Base-by-base conservation (phyloP, 768 basidiomycete genomes). In the Clitopilus passeckerianus region DNA sequence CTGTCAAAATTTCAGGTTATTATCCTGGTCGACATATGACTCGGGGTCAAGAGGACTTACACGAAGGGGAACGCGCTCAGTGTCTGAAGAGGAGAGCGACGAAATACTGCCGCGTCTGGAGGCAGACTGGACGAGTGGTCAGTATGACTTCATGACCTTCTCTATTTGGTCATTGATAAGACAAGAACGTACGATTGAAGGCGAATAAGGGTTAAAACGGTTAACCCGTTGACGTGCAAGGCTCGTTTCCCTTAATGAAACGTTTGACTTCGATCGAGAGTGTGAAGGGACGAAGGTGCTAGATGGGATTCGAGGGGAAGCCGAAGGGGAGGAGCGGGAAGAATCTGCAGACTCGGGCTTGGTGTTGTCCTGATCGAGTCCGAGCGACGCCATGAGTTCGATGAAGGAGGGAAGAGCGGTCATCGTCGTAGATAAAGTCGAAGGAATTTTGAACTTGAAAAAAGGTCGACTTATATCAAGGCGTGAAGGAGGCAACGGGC, bases 351-450 rank as follows among this genome's bases (percentile, higher is more conserved):
- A 64, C 66, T 65, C 73, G 53, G 74, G 65, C 23, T 69, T 64
- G 54, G 60, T 64, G 61, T 66, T 62, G 55, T 69, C 62, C 53
- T 74, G 71, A 57, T 89, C 84, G 71, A 93, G 79, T 63, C 89
- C 91, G 65, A 93, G 78, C 61, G 91, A 84, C 62, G 84, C 84
- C 90, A 93, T 91, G 70, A 93, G 88, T 75, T 92, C 86, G 60
- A 91, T 86, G 71, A 93, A 93, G 59, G 91, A 92, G 68, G 91
- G 91, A 66, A 93, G 86, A 67, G 89, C 73, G 69, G 87, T 77
- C 87, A 87, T 90, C 66, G 69, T 67, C 56, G 46, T 50, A 9
- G 61, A 63, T 64, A 68, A 61, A 68, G 57, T 67, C 68, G 64
- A 65, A 63, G 65, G 67, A 64, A 67, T 53, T 24, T 18, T 22